A percentile compares a stretch with the other conserved stretches of the same genome.
Conservation (phyloP, 2,329 filamentous ascomycete species). For the Mariannaea sp. region DNA sequence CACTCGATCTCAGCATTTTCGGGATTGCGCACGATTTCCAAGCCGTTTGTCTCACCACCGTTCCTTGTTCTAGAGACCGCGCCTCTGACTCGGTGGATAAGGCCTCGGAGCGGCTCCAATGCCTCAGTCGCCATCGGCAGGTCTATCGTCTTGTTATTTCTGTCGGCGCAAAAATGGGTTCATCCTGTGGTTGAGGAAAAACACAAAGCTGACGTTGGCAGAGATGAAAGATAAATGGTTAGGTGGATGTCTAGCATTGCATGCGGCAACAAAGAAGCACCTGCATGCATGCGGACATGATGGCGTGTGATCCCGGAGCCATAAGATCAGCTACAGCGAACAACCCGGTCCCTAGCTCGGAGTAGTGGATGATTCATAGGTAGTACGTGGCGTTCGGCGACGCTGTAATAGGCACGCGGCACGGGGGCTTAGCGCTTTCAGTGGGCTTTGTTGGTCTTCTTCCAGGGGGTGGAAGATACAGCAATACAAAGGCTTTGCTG, state of each 20-base stretch:
- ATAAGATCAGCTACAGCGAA: neutral
- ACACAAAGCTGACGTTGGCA: neutral
- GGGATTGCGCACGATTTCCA: slow-evolving; percentile 14
- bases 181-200: neutral
- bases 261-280: neutral
- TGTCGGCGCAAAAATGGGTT: neutral
- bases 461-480: too few species aligned
- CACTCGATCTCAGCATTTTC: slow-evolving; percentile 17
- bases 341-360: neutral
- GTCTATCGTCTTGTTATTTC: neutral
- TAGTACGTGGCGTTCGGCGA: too few species aligned
- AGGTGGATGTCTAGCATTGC: neutral
- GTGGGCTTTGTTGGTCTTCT: neutral
- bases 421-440: slow-evolving; percentile 8
- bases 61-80: slow-evolving; percentile 6
- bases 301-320: too few species aligned
- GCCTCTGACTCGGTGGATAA: slow-evolving; percentile 15
- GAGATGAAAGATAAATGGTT: neutral
- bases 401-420: neutral
- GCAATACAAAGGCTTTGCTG: too few species aligned
- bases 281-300: neutral
- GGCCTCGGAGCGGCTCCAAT: slow-evolving; percentile 9
- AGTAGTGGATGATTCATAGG: slow-evolving; percentile 9
- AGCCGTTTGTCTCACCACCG: slow-evolving; percentile 8
- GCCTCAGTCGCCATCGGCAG: slow-evolving; percentile 10